These are phyloP conservation scores for Epichloe baconii DNA, from an alignment of 2,329 filamentous ascomycete species.

Conservation along the genomic window DNA sequence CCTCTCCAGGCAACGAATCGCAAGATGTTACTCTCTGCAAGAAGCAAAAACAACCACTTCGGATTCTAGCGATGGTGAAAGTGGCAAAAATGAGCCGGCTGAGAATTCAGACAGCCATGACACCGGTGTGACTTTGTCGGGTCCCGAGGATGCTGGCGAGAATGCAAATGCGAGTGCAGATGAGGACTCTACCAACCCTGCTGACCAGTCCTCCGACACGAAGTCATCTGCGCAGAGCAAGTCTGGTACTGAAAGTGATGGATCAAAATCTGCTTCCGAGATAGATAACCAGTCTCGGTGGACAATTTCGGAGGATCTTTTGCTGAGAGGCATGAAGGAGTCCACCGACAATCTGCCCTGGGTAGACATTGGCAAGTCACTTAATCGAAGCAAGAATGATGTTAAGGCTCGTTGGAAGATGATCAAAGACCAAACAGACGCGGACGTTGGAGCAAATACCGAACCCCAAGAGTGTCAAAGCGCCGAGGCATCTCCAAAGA, in stretches of 20 bases:
- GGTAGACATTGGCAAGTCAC: slow-evolving; percentile 16
- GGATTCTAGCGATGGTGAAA: not conserved
- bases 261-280: not conserved
- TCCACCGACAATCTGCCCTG: slow-evolving; percentile 14
- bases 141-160: no score
- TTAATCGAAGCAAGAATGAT: slow-evolving; percentile 17
- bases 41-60: not conserved
- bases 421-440: slow-evolving; percentile 13
- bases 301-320: slow-evolving; percentile 22
- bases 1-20: not conserved
- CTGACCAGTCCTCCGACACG: no score
- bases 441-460: no score
- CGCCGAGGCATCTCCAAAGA: not conserved
- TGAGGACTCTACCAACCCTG: no score
- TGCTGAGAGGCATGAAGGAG: slow-evolving; percentile 23
- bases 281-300: slow-evolving; percentile 9
- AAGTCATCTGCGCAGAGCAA: no score
- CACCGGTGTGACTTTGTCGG: no score
- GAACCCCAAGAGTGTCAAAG: not conserved
- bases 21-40: not conserved
- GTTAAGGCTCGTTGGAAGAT: slow-evolving; percentile 20
- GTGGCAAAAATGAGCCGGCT: not conserved
- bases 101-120: not conserved
- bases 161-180: no score
- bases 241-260: not conserved